Conservation (phyloP, 768 basidiomycete genomes). For the Lepiota venenata region DNA sequence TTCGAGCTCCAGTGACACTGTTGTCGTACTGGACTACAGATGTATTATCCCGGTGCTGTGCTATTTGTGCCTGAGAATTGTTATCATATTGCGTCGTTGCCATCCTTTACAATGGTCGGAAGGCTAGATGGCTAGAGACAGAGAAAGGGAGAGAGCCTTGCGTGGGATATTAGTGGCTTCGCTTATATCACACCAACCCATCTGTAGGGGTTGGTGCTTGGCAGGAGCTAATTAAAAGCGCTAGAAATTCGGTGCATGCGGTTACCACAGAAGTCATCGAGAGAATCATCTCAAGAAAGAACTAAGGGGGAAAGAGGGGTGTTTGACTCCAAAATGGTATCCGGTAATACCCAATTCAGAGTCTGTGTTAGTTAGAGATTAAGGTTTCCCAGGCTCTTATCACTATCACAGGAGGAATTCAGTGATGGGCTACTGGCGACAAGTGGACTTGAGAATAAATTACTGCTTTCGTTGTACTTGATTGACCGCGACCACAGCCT, state of each 20-base stretch:
- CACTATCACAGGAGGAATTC: no score
- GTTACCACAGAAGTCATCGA: background rate
- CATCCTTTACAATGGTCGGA: background rate
- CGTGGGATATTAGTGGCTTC: background rate
- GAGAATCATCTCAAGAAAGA: background rate
- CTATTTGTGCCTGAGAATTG: background rate
- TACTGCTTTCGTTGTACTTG: no score
- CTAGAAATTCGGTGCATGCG: background rate
- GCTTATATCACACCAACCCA: background rate
- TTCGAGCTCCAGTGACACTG: slow-evolving; percentile 12
- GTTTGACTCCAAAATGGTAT: background rate
- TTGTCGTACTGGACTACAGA: no score
- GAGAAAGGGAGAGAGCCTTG: background rate
- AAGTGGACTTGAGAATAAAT: no score
- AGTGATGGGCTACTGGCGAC: no score
- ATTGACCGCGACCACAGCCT: no score
- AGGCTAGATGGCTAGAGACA: background rate
- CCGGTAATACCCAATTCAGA: no score
- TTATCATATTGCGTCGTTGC: slow-evolving; percentile 2
- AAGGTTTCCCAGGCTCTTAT: no score
- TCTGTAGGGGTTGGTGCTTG: background rate
- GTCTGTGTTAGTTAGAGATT: no score
- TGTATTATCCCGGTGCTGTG: background rate
- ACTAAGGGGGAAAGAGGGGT: background rate
- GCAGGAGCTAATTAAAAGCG: background rate